phyloP scores from a whole-genome alignment of 2,329 filamentous ascomycete species.

The Didymosphaeria variabile region DNA sequence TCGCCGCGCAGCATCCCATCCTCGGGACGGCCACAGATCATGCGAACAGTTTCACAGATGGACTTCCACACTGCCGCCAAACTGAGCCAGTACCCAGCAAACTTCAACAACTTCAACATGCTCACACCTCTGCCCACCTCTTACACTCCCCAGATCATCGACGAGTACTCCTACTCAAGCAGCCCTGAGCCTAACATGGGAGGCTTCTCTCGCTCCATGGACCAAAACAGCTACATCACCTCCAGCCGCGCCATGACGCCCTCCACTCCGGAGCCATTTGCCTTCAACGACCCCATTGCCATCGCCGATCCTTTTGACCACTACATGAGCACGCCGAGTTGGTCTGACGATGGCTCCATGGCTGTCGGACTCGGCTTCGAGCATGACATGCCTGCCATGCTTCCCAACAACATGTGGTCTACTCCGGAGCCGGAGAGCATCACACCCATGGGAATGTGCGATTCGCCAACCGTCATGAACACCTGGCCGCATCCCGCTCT shows the following conservation, averaged over 20 bases:
- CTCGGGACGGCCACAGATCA: constrained; percentile 28
- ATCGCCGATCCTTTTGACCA: constrained; percentile 30
- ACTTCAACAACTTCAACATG: constrained; percentile 35
- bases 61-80: constrained; percentile 40
- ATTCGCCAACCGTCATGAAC: constrained; percentile 28
- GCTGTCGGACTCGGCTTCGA: constrained; percentile 37
- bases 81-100: constrained; percentile 32
- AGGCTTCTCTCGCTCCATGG: constrained; percentile 27
- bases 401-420: constrained; percentile 35
- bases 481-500: constrained; percentile 29
- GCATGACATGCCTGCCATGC: constrained; percentile 28
- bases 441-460: constrained; percentile 27
- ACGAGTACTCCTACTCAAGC: constrained; percentile 36
- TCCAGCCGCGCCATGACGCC: constrained; percentile 38
- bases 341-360: constrained; percentile 34
- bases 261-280: constrained; percentile 42
- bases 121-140: constrained; percentile 41
- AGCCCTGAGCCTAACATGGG: constrained; percentile 35
- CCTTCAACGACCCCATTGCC: constrained; percentile 33
- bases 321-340: constrained; percentile 32
- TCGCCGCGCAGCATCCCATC: constrained; percentile 37
- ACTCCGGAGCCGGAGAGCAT: constrained; percentile 27
- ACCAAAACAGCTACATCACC: constrained; percentile 27
- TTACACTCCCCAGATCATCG: constrained; percentile 32
- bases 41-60: constrained; percentile 39